Base-by-base conservation (phyloP, 129 eudicot species). In the Escallonia rubra region DNA sequence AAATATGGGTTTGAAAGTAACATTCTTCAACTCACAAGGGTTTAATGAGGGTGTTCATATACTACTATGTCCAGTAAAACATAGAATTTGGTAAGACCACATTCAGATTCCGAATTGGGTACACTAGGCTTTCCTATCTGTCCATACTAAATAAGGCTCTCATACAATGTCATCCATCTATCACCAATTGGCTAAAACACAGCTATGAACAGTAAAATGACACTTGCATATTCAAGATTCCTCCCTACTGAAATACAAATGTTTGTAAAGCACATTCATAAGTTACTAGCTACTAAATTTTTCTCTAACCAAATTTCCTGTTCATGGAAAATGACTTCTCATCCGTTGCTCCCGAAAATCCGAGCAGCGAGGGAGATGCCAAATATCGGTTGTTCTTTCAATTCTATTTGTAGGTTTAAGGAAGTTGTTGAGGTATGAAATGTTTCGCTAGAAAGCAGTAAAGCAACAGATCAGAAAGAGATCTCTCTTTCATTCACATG, bases 341-440 rank as follows among this genome's bases (percentile, higher is more conserved):
- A 58, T 45, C 39, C 9, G 63, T 64, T 79, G 83, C 80, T 82
- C 76, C 74, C 76, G 59, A 69, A 79, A 76, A 69, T 58, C 80
- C 65, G 43, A 72, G 77, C 79, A 68, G 38, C 23, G 80, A 82
- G 66, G 68, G 86, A 66, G 88, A 85, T 77, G 86, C 76, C 68
- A 77, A 63, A 64, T 63, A 77, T 57, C 54, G 66, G 72, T 75
- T 12, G 66, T 57, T 12, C 72, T 65, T 57, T 70, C 81, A 75
- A 64, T 56, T 81, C 82, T 72, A 73, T 82, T 79, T 80, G 81
- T 72, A 66, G 79, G 70, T 76, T 71, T 72, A 63, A 66, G 73
- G 80, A 72, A 74, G 61, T 69, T 71, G 68, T 69, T 73, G 86
- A 61, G 53, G 66, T 38, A 51, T 57, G 66, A 78, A 76, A 59